Percentiles rank a stretch among this genome's conserved stretches.
Evolutionary conservation across 306 rosid species (phyloP).

Genomic region (Potentilla sterilis): DNA sequence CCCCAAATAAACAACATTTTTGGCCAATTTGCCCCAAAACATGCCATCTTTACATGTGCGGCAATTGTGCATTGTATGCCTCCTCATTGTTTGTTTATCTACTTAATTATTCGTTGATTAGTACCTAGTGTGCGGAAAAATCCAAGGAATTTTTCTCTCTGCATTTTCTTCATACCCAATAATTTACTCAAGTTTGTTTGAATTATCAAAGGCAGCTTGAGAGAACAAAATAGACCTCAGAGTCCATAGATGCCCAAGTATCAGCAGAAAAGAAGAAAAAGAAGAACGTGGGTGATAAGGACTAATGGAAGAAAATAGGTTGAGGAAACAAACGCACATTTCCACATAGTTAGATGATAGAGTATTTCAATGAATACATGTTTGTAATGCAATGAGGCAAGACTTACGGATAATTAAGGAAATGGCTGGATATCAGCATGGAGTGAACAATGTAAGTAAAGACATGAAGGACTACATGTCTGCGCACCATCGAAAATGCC

Average conservation of each 20-base stretch:
- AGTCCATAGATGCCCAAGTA: background rate
- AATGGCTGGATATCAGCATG: background rate
- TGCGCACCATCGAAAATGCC: background rate
- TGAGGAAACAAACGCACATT: background rate
- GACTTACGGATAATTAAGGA: background rate
- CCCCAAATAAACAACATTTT: constrained; percentile 7
- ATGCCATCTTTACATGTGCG: background rate
- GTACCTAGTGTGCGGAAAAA: background rate
- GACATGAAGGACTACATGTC: background rate
- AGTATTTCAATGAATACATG: background rate
- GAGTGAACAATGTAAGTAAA: background rate
- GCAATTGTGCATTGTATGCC: background rate
- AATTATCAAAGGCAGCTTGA: background rate
- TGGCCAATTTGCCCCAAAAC: background rate
- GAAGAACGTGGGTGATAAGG: background rate
- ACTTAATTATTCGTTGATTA: background rate
- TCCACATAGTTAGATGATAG: background rate
- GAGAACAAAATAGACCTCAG: background rate
- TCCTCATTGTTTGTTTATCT: background rate
- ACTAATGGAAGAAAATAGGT: background rate
- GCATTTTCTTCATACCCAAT: background rate
- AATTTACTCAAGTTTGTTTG: background rate
- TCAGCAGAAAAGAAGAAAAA: background rate
- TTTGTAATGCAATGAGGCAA: background rate
- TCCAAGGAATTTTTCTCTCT: background rate